Evolutionary conservation across 768 basidiomycete genomes (phyloP), one percentile per base, ranked within the genome.

Genomic region (Kwoniella pini): DNA sequence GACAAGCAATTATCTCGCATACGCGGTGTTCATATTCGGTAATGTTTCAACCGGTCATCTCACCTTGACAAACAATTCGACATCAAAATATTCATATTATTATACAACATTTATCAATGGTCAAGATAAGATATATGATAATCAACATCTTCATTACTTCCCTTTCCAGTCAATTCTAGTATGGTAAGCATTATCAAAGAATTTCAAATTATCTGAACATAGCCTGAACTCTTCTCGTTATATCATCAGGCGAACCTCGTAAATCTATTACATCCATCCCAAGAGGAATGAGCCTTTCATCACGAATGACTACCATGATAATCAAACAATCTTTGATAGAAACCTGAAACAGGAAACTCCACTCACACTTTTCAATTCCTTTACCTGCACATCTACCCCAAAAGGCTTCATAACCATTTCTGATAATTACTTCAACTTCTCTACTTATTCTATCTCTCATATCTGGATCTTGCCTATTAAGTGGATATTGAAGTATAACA

Each of bases 301-400:
- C n/a, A 10, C 42, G 6, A 10, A 5, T 6, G 10, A 5, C 42
- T 21, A 9, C 6, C 19, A 5, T 43, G 6, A 5, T 21, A 13
- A 46, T 26, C 22, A 26, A 30, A 33, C 48, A 49, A 5, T 22
- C 1, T 24, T 11, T 42, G 28, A 49, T 30, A 17, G 27, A 21
- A 42, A 52, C 21, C 4, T 22, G 21, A 19, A 30, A 39, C 19
- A 45, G 26, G 45, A 6, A 19, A 27, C 19, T 49, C 3, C 12
- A 74, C 75, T 75, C 46, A 78, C 77, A 76, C 40, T 75, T 75
- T 30, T 78, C 77, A 39, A 70, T 51, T 10, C 67, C 67, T 54
- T 71, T 77, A 4, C 69, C 69, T 17, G 61, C 55, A 43, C 67
- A 63, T 39, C 64, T 57, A 22, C 49, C 62, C 63, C 64, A 67